Base-by-base conservation (phyloP, 768 basidiomycete species). In the Tricholoma terreum region DNA sequence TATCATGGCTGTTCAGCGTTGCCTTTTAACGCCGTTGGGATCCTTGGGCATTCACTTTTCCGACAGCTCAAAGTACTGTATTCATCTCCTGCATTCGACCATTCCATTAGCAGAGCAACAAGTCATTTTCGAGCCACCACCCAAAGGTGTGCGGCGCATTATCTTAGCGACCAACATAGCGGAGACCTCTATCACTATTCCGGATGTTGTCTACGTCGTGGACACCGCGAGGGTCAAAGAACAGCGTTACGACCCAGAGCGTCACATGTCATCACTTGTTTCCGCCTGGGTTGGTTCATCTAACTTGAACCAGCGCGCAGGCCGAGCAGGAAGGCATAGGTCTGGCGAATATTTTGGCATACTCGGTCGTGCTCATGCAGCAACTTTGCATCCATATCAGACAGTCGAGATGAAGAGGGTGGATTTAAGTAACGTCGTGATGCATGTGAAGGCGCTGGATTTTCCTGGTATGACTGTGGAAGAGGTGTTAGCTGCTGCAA, bases 111-210 rank as follows among this genome's bases (percentile, higher is more conserved):
- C 83, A 1, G 94, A 97, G 64, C 95, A 98, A 67, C 90, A 94
- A 69, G 78, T 84, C 55, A 88, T 98, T 52, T 97, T 97, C 67
- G 86, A 91, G 19, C 89, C 92, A 1, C 89, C 94, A 6, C 80
- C 85, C 0, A 58, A 68, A 2, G 92, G 92, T 9, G 79, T 92
- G 17, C 86, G 94, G 55, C 85, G 94, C 22, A 80, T 98, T 66
- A 96, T 98, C 62, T 78, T 98, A 49, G 84, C 94, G 4, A 98
- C 95, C 36, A 97, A 97, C 69, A 94, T 97, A 45, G 94, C 94
- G 11, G 95, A 98, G 73, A 95, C 94, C 3, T 94, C 92, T 4
- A 80, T 97, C 63, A 98, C 95, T 4, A 96, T 98, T 62, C 94
- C 94, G 1, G 92, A 96, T 62, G 92, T 97, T 22, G 92, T 96